Evolutionary conservation across 129 eudicot genomes (phyloP).

Genomic region (Helianthus annuus): HanXRQr2.0-SUNRISE NC_035437.2:163039918-163040417

Average conservation of each 20-base stretch:
- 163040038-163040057: not conserved
- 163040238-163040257: not conserved
- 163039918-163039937: conserved; percentile 13
- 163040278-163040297: not conserved
- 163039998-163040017: not conserved
- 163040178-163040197: not conserved
- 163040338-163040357: not conserved
- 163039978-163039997: not conserved
- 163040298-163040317: not conserved
- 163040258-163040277: not conserved
- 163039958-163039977: not conserved
- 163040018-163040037: not conserved
- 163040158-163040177: not conserved
- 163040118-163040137: not conserved
- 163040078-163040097: conserved; percentile 9
- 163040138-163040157: not conserved
- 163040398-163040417: no score
- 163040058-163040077: not conserved
- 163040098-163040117: not conserved
- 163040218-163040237: conserved; percentile 16
- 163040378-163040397: not conserved
- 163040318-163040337: not conserved
- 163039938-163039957: conserved; percentile 23
- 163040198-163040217: not conserved
- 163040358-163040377: conserved; percentile 13